Base-by-base conservation (phyloP, 345 rosid genomes). In the Eucalyptus erythrocorys region DNA sequence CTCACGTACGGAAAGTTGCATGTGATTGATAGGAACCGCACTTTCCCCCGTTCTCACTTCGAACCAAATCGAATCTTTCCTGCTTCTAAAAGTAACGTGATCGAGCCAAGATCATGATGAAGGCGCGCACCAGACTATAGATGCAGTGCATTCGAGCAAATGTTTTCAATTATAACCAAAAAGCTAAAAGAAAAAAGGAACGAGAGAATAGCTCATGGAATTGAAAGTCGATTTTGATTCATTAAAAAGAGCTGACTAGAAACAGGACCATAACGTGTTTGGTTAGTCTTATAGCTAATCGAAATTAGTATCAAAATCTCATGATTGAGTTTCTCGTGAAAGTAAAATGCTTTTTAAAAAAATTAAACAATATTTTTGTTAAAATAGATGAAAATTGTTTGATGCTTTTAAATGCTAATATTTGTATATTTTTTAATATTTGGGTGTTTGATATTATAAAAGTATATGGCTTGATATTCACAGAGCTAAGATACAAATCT, bases 221-320 rank as follows among this genome's bases (percentile, higher is more conserved):
- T 15, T 64, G 40, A 14, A n/a, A n/a, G n/a, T 15, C 1, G 5
- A 1, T n/a, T 7, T 10, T 0, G 0, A 64, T 14, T 64, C 40
- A 7, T 32, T n/a, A 7, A 13, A 64, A 64, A n/a, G 0, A 21
- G 40, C 8, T 7, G 21, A 15, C 5, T 34, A 15, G 9, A 15
- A 16, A 64, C 10, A 7, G 76, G 76, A 64, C 0, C 2, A n/a
- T 1, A 64, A 0, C 40, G 1, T 64, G 37, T 64, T n/a, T 64
- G 3, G 37, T n/a, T 15, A 9, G 76, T 64, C 76, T 22, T n/a
- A n/a, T n/a, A n/a, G 40, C 1, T 64, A n/a, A 14, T 7, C 0
- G 37, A 64, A 64, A n/a, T 13, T 13, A 15, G 76, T 21, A 64
- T 14, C 15, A 7, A n/a, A n/a, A n/a, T 64, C 21, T 14, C 3